Percentiles rank a stretch among this genome's conserved stretches.
Conservation (phyloP, 23 red algal genomes). For the Agarophyton chilense region DNA sequence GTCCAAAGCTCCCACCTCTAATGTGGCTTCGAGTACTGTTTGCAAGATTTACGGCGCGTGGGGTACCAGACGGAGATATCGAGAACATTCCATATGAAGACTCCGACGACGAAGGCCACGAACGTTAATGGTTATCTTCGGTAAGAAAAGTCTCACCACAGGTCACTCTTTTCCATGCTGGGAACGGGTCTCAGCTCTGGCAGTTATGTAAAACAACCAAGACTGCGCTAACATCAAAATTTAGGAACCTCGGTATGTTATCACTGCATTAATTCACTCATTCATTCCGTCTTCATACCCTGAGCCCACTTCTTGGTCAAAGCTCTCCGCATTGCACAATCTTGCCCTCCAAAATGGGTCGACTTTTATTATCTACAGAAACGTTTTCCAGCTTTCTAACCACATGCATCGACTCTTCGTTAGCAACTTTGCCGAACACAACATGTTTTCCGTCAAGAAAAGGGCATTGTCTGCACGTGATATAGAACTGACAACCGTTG, state of each 20-base stretch:
- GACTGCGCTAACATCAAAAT: conserved; percentile 34
- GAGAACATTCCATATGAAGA: conserved; percentile 52
- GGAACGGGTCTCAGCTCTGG: conserved; percentile 14
- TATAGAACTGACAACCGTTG: conserved; percentile 88
- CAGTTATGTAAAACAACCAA: conserved; percentile 24
- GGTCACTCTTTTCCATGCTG: not conserved
- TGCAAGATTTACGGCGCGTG: conserved; percentile 48
- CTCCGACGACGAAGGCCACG: conserved; percentile 61
- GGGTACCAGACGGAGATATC: conserved; percentile 66
- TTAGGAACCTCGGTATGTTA: not conserved
- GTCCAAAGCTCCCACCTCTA: conserved; percentile 44
- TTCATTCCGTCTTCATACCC: too few relatives aligned
- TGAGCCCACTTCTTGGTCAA: not conserved
- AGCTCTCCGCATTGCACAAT: conserved; percentile 60
- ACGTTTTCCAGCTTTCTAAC: conserved; percentile 45
- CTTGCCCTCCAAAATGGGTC: conserved; percentile 14
- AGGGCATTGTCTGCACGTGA: conserved; percentile 61
- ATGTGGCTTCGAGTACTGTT: conserved; percentile 66
- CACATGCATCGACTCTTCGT: conserved; percentile 38
- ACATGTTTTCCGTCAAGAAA: conserved; percentile 88
- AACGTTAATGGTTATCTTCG: conserved; percentile 11
- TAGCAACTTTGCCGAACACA: conserved; percentile 79
- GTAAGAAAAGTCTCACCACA: not conserved
- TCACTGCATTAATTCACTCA: not conserved
- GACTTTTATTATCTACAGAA: conserved; percentile 27